Evolutionary conservation across 164 flowering plant genomes (phyloP), one percentile per base, ranked within the genome.

Genomic region (Chimonanthus salicifolius): DNA sequence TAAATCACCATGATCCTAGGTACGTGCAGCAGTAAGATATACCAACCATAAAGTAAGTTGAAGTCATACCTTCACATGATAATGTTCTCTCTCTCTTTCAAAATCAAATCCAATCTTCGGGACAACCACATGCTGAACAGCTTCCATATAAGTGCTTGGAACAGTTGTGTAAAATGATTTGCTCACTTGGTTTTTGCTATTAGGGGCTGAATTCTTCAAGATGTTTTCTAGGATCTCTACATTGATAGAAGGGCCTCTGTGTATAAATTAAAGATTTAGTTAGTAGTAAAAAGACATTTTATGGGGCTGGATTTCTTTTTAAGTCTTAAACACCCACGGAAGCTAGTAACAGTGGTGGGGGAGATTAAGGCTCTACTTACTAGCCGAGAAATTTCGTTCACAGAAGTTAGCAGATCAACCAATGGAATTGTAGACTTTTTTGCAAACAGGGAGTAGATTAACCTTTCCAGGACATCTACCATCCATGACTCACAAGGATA

Each of bases 71-170:
- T 82, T 78, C 9, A 90, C 80, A 75, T 78, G 74, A 77, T 83
- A 90, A 46, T 76, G 49, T 58, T 85, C 89, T 76, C 86, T 87
- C 70, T 84, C 84, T 58, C 60, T 79, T 47, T 75, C 82, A 73
- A 77, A 78, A 49, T 75, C 77, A 69, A 85, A 16, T 49, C 83
- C 87, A 54, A 80, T 71, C 66, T 80, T 78, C 66, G 82, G 85
- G 6, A 84, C 66, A 50, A 76, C 86, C 18, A 45, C 75, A 71
- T 70, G 60, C 47, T 71, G 63, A 60, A 85, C 62, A 3, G 72
- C 73, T 49, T 82, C 78, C 65, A 82, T 10, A 60, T 82, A 89
- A 18, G 85, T 82, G 45, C 69, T 45, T 69, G 89, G 79, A 77
- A 88, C 16, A 72, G 64, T 76, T n/a, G 85, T 81, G 72, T 79